A percentile compares a stretch with the other conserved stretches of the same genome.
Evolutionary conservation across 306 rosid species (phyloP).

Genomic region (Medicago lupulina): DNA sequence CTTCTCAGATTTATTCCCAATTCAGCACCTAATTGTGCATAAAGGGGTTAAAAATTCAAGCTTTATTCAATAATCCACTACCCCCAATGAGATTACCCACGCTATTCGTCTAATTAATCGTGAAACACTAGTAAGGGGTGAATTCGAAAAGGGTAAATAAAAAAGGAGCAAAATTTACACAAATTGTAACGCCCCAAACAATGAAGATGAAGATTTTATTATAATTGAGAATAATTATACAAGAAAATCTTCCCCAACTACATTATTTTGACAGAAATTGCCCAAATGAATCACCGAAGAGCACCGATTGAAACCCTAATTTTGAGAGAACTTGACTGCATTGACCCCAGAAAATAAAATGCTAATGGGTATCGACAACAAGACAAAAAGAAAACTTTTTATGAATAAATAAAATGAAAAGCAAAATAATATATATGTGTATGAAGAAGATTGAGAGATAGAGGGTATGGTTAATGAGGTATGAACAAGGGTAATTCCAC

Average conservation of each 20-base stretch:
- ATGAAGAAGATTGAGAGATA: slow-evolving; percentile 26
- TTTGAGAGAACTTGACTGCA: slow-evolving; percentile 40
- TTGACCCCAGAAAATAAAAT: slow-evolving; percentile 48
- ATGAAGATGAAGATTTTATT: slow-evolving; percentile 40
- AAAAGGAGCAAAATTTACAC: slow-evolving; percentile 42
- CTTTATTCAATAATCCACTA: slow-evolving; percentile 47
- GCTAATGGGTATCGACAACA: slow-evolving; percentile 41
- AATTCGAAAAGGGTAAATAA: slow-evolving; percentile 39
- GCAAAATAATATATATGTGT: neutral
- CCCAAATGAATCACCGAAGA: slow-evolving; percentile 43
- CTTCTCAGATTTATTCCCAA: slow-evolving; percentile 55
- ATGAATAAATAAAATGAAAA: neutral
- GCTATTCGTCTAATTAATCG: slow-evolving; percentile 18
- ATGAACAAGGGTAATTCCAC: slow-evolving; percentile 48
- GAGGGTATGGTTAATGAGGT: slow-evolving; percentile 40
- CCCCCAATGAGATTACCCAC: slow-evolving; percentile 45
- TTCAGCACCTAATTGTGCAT: slow-evolving; percentile 48
- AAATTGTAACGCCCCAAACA: slow-evolving; percentile 34
- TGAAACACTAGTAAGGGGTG: slow-evolving; percentile 15
- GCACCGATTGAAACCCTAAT: slow-evolving; percentile 52
- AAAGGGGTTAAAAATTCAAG: slow-evolving; percentile 39
- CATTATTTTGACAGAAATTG: slow-evolving; percentile 36
- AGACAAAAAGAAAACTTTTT: slow-evolving; percentile 26
- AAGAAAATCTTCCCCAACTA: slow-evolving; percentile 41
- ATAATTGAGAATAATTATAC: slow-evolving; percentile 24